Evolutionary conservation across 306 rosid species (phyloP).

Genomic region (Corylus heterophylla): DNA sequence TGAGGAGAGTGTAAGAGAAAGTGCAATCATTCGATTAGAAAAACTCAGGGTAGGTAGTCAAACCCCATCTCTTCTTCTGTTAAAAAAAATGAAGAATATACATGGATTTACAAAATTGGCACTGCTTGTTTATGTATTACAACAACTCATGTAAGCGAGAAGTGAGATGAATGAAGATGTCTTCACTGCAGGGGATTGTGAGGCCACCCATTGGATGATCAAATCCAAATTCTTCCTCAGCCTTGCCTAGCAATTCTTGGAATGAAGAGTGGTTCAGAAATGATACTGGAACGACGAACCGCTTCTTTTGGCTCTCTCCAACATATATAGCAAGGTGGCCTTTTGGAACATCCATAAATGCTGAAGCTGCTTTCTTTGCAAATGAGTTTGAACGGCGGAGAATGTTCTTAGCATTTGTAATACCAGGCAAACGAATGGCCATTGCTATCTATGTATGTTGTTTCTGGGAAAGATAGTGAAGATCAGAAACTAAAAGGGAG

Average conservation of each 20-base stretch:
- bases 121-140: background rate
- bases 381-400: slow-evolving; percentile 33
- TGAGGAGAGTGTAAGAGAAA: too few relatives aligned
- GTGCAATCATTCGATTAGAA: background rate
- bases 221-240: slow-evolving; percentile 52
- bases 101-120: background rate
- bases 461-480: background rate
- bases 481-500: slow-evolving; percentile 2
- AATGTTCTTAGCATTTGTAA: slow-evolving; percentile 37
- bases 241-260: slow-evolving; percentile 30
- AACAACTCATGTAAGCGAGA: slow-evolving; percentile 19
- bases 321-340: slow-evolving; percentile 56
- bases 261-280: slow-evolving; percentile 40
- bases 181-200: slow-evolving; percentile 49
- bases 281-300: slow-evolving; percentile 49
- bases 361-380: slow-evolving; percentile 20
- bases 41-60: background rate
- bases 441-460: background rate
- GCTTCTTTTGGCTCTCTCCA: slow-evolving; percentile 42
- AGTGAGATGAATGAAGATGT: slow-evolving; percentile 36
- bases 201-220: slow-evolving; percentile 51
- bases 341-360: slow-evolving; percentile 37
- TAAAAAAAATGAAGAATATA: background rate
- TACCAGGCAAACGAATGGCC: slow-evolving; percentile 37
- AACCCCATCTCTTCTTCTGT: background rate